phyloP scores from a whole-genome alignment of 2,329 filamentous ascomycete genomes.

The Ophiostoma angusticollis region DNA sequence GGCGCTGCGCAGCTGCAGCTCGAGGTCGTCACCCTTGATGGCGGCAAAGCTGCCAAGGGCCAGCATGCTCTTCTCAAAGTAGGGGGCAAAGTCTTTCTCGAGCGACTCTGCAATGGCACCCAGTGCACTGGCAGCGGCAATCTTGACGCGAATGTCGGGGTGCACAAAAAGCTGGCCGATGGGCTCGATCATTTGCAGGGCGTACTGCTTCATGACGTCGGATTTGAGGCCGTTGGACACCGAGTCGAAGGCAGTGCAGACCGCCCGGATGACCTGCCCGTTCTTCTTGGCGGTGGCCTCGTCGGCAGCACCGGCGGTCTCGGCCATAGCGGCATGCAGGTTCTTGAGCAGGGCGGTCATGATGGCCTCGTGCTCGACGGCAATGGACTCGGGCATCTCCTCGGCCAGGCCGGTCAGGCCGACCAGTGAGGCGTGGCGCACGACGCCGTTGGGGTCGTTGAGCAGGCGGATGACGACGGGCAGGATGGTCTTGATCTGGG shows the following conservation, averaged over 20 bases:
- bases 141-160: slow-evolving; percentile 80
- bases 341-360: slow-evolving; percentile 80
- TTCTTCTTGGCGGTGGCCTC: slow-evolving; percentile 58
- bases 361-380: slow-evolving; percentile 70
- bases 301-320: slow-evolving; percentile 50
- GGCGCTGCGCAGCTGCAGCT: slow-evolving; percentile 77
- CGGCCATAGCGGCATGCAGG: slow-evolving; percentile 64
- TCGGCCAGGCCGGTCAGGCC: slow-evolving; percentile 84
- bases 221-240: slow-evolving; percentile 76
- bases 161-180: slow-evolving; percentile 75
- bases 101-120: slow-evolving; percentile 83
- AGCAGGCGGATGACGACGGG: slow-evolving; percentile 75
- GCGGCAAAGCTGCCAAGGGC: slow-evolving; percentile 72
- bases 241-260: slow-evolving; percentile 81
- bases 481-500: slow-evolving; percentile 75
- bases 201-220: slow-evolving; percentile 69
- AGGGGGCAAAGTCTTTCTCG: slow-evolving; percentile 74
- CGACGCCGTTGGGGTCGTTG: slow-evolving; percentile 68
- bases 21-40: slow-evolving; percentile 80
- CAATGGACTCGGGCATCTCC: slow-evolving; percentile 82
- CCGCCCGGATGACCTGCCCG: slow-evolving; percentile 75
- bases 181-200: slow-evolving; percentile 68
- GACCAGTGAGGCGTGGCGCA: slow-evolving; percentile 77
- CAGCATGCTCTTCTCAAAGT: slow-evolving; percentile 82
- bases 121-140: slow-evolving; percentile 74